Base-by-base conservation (phyloP, 2,329 filamentous ascomycete genomes). In the Cordyceps javanica region DNA sequence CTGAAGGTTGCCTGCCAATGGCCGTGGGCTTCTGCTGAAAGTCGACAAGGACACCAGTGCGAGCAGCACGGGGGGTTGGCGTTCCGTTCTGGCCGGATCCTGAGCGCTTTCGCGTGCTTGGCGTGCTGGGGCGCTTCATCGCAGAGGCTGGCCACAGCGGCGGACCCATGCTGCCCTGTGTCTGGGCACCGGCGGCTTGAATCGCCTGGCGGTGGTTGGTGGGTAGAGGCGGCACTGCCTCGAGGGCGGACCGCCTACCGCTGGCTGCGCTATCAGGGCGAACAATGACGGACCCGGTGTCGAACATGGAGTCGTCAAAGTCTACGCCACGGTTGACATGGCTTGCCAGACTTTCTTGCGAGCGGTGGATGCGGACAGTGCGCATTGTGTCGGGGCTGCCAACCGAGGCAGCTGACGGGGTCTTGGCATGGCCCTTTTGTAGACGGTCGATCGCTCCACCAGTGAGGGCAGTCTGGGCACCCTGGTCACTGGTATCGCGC, bases 381-480 rank as follows among this genome's bases (percentile, higher is more conserved):
- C 72, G 73, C 11, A 70, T 65, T 3, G 73, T 74, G 23, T 69
- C 72, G 41, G 70, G 66, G 55, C 67, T 72, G 51, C 66, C 70
- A 16, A 70, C 60, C 21, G 69, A 70, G 44, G 62, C 64, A 39
- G 72, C 54, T 3, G 76, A 77, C 16, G 69, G 60, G n/a, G 67
- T 70, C 66, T 73, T 72, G 46, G 68, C 67, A 14, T 73, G 69
- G 13, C 63, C 65, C 26, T 52, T 60, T 52, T 53, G 41, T 66
- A 96, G 79, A 57, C 84, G 81, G 63, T 96, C 91, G 62, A 96
- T 90, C 57, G 88, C 86, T 51, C 88, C 83, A 0, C 89, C 83
- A n/a, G 91, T 95, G 30, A 97, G 77, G 39, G 87, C 80, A 25
- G 92, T 97, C 73, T 97, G 93, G 14, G 89, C 88, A 55, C 86